Percentiles rank a stretch among this genome's conserved stretches.
phyloP scores from a whole-genome alignment of 345 rosid species.

The Eucalyptus erythrocorys region DNA sequence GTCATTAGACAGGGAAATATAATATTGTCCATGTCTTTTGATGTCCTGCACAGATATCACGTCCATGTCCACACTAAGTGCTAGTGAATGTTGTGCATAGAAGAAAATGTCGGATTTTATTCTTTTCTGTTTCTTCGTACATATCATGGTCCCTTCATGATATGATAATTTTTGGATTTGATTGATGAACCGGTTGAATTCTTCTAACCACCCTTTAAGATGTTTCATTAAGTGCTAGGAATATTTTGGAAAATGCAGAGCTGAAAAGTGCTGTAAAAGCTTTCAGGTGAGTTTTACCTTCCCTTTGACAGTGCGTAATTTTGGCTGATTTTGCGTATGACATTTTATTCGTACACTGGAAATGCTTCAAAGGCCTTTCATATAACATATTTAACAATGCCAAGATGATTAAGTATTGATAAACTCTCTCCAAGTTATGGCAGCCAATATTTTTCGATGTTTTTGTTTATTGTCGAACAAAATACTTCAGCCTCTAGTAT shows the following conservation, averaged over 20 bases:
- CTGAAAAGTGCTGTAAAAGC: constrained; percentile 76
- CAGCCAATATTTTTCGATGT: not conserved
- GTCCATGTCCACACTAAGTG: not conserved
- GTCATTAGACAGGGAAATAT: not conserved
- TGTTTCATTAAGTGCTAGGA: constrained; percentile 75
- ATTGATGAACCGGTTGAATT: not conserved
- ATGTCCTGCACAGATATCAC: not conserved
- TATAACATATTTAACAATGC: not conserved
- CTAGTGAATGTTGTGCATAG: not conserved
- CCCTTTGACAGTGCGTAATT: not conserved
- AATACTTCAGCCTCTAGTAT: not conserved
- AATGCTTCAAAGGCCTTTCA: not conserved
- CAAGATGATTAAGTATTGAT: not conserved
- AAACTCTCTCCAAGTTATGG: not conserved
- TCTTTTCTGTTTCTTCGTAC: not conserved
- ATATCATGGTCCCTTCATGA: not conserved
- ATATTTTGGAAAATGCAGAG: constrained; percentile 78
- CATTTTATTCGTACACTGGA: not conserved
- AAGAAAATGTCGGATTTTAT: not conserved
- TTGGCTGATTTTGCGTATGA: not conserved
- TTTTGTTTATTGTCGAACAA: not conserved
- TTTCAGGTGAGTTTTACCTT: constrained; percentile 36
- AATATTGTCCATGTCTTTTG: not conserved
- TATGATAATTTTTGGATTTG: not conserved
- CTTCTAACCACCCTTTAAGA: constrained; percentile 20